Conservation (phyloP, 441 rosid genomes). For the Populus hybrid region DNA sequence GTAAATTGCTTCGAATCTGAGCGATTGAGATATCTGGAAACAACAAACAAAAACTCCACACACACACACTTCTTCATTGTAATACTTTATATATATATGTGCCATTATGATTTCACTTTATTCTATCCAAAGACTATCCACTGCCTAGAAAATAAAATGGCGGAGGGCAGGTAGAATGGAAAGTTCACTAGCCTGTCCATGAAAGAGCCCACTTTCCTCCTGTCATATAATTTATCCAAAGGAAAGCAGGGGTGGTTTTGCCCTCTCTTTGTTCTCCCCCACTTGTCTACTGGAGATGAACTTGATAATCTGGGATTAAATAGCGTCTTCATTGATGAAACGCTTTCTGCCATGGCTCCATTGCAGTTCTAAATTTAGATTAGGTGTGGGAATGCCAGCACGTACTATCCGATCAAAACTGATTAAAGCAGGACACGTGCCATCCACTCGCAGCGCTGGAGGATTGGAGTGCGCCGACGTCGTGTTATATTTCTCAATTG, state of each 20-base stretch:
- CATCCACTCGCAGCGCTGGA: background rate
- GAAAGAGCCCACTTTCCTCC: background rate
- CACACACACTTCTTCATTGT: no score
- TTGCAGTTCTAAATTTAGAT: conserved; percentile 21
- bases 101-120: no score
- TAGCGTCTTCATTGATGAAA: background rate
- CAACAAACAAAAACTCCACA: no score
- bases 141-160: no score
- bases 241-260: background rate
- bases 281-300: background rate
- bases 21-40: no score
- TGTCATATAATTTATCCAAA: background rate
- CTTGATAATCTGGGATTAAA: background rate
- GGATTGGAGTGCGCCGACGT: conserved; percentile 34
- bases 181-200: no score
- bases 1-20: no score
- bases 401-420: conserved; percentile 33
- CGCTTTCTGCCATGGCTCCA: background rate
- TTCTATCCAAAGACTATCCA: no score
- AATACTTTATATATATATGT: no score
- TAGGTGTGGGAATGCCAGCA: conserved; percentile 42
- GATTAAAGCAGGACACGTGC: background rate
- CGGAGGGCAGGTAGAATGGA: no score
- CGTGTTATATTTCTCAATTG: conserved; percentile 36
- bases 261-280: background rate